phyloP scores from a whole-genome alignment of 129 eudicot species.

The Helianthus tuberosus region DNA sequence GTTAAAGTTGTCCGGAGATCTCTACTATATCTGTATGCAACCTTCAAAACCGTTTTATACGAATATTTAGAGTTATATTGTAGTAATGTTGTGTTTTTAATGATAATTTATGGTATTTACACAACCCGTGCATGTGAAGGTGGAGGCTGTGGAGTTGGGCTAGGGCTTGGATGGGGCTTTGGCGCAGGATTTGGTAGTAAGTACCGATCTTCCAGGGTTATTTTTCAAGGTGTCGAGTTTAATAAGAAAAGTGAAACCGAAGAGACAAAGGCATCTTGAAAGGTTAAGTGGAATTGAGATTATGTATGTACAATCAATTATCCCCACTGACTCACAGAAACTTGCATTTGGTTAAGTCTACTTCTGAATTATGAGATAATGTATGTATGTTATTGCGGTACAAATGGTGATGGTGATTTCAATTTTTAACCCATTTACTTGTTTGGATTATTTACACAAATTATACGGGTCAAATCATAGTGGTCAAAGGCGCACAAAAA shows the following conservation, averaged over 20 bases:
- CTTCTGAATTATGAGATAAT: background rate
- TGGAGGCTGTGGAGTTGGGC: slow-evolving; percentile 92
- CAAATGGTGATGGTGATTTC: background rate
- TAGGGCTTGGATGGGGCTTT: slow-evolving; percentile 96
- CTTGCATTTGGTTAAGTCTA: background rate
- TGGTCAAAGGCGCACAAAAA: too few species aligned
- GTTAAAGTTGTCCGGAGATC: too few species aligned
- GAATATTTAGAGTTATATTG: too few species aligned
- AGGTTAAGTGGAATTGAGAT: background rate
- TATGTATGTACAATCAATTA: background rate
- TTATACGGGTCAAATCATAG: background rate
- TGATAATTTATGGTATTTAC: background rate
- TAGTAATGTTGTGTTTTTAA: background rate
- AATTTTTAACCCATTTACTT: background rate
- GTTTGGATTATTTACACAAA: background rate
- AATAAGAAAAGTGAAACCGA: slow-evolving; percentile 31
- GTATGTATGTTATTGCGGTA: background rate
- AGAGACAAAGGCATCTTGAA: slow-evolving; percentile 40
- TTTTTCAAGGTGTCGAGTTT: slow-evolving; percentile 71
- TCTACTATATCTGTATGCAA: too few species aligned
- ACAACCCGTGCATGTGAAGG: slow-evolving; percentile 39
- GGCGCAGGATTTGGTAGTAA: slow-evolving; percentile 78
- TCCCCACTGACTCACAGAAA: background rate
- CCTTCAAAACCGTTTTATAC: too few species aligned
- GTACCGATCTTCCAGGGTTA: slow-evolving; percentile 58